Evolutionary conservation across 306 rosid genomes (phyloP), one percentile per base, ranked within the genome.

Genomic region (Trifolium subterraneum): DNA sequence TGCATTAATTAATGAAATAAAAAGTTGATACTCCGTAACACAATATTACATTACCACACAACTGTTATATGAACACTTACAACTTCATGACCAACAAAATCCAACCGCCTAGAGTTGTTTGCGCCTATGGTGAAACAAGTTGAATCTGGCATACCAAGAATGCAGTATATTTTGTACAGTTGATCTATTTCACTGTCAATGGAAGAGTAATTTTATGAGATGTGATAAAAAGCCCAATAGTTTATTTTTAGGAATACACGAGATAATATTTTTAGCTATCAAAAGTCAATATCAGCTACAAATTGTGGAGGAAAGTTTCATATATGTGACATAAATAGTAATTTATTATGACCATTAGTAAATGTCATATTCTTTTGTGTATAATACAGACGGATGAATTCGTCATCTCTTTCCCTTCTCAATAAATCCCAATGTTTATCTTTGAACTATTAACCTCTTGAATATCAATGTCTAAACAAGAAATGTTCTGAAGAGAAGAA

Each of bases 131-230:
- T 84, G 76, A 89, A 87, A 68, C 85, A 72, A 75, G 83, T 56
- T 79, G 80, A 73, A 79, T 89, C 95, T 8, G 97, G 97, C 35
- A 81, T 80, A 56, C 97, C 97, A 69, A 89, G 92, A 74, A 91
- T 65, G 67, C 82, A 36, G 77, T 88, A 85, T 81, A 91, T 87
- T 88, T 89, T 89, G 92, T 82, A 81, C 86, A 91, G 71, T 78
- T 91, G 97, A 86, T 91, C 97, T 55, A 91, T 83, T 86, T 87
- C 97, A 84, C 97, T 91, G 90, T 83, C 50, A 78, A 79, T 68
- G 56, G 65, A 81, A 52, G 58, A 75, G 35, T 11, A 75, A 18
- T 60, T 80, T 54, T 18, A 76, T 73, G 54, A 79, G 69, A 83
- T 71, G 44, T 54, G 70, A 68, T 16, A 55, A 42, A 63, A 84